These are phyloP conservation scores for Peronospora farinosa DNA, from an alignment of 352 stramenopile species.

Conservation along the genomic window DNA sequence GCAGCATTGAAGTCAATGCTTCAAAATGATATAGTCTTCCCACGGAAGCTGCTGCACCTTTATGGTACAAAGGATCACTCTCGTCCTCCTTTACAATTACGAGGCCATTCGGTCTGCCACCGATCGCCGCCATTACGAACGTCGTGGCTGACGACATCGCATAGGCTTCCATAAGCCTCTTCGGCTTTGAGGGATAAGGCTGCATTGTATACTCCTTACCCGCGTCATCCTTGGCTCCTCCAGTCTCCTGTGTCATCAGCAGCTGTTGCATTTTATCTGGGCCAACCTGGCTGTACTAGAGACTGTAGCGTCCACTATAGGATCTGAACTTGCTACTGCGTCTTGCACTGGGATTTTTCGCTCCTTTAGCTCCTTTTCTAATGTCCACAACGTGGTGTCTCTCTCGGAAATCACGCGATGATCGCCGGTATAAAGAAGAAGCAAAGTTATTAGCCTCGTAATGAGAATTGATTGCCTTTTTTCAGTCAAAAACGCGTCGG, in stretches of 20 bases:
- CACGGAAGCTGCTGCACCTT: conserved; percentile 75
- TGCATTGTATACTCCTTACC: conserved; percentile 40
- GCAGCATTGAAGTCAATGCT: conserved; percentile 45
- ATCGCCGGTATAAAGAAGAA: conserved; percentile 61
- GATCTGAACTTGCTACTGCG: conserved; percentile 17
- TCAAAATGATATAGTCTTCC: conserved; percentile 81
- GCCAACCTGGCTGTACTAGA: conserved; percentile 30
- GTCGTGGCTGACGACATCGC: conserved; percentile 47
- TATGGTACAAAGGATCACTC: conserved; percentile 62
- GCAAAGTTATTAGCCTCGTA: conserved; percentile 34
- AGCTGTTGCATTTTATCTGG: conserved; percentile 62
- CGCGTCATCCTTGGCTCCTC: conserved; percentile 26
- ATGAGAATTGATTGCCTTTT: conserved; percentile 4
- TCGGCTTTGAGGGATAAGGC: conserved; percentile 22
- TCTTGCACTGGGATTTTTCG: conserved; percentile 36
- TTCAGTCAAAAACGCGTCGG: conserved; percentile 15
- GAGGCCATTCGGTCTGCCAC: conserved; percentile 8
- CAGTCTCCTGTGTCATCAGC: conserved; percentile 46
- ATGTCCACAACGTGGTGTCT: conserved; percentile 41
- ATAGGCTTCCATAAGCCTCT: conserved; percentile 67
- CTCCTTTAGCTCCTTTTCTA: conserved; percentile 51
- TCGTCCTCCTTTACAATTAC: conserved; percentile 19
- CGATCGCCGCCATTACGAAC: conserved; percentile 39
- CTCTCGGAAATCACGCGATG: conserved; percentile 46
- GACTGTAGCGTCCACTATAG: conserved; percentile 6